Percentiles rank a stretch among this genome's conserved stretches.
phyloP scores from a whole-genome alignment of 2,329 filamentous ascomycete species.

The Neurospora crassa region DNA sequence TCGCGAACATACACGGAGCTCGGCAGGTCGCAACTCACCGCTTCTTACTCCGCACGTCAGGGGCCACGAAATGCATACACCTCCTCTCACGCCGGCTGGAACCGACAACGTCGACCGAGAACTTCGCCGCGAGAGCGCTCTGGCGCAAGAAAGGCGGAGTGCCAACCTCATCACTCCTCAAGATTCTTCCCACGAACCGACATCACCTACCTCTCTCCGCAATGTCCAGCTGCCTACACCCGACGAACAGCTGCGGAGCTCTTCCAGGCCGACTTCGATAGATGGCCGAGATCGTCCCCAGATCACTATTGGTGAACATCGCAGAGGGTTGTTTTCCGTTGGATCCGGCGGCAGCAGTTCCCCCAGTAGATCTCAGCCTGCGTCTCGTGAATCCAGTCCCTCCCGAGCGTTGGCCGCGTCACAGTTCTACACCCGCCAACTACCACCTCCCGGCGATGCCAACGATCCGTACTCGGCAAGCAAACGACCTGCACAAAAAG shows the following conservation, averaged over 20 bases:
- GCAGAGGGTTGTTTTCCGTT: constrained; percentile 44
- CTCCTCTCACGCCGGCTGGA: constrained; percentile 78
- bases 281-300: constrained; percentile 23
- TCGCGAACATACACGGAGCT: constrained; percentile 53
- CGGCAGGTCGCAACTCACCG: constrained; percentile 56
- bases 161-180: constrained; percentile 52
- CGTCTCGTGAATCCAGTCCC: constrained; percentile 54
- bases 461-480: constrained; percentile 84
- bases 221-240: constrained; percentile 32
- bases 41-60: constrained; percentile 49
- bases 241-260: constrained; percentile 24
- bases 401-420: constrained; percentile 52
- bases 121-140: constrained; percentile 17
- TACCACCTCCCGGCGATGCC: constrained; percentile 67
- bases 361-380: constrained; percentile 40
- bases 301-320: constrained; percentile 28
- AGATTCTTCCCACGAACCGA: constrained; percentile 49
- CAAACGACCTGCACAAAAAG: constrained; percentile 60
- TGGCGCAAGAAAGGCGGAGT: constrained; percentile 12
- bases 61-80: constrained; percentile 68
- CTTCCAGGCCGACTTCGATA: constrained; percentile 31
- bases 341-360: constrained; percentile 29
- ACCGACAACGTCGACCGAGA: constrained; percentile 41
- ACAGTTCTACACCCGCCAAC: constrained; percentile 60
- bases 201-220: constrained; percentile 30